These are phyloP conservation scores for Tetratostichococcus sp. DNA, from an alignment of 139 green algal species.

Conservation along the genomic window DNA sequence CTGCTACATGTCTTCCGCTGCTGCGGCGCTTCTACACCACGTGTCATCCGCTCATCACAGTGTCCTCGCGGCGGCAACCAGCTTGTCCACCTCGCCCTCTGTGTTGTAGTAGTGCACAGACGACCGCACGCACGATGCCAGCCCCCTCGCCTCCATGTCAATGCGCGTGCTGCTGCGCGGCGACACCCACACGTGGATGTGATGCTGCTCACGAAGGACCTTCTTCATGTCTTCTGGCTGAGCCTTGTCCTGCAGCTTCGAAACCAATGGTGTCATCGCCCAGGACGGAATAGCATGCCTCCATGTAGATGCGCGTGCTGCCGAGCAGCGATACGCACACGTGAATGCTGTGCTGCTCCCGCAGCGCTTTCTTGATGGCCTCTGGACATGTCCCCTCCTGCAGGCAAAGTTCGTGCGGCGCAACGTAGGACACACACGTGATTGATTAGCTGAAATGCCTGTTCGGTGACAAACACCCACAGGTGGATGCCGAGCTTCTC, in stretches of 20 bases:
- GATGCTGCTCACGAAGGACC: neutral
- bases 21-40: too few species aligned
- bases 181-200: conserved; percentile 49
- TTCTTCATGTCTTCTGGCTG: conserved; percentile 15
- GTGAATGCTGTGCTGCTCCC: conserved; percentile 30
- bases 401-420: too few species aligned
- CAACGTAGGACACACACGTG: too few species aligned
- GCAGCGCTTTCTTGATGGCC: conserved; percentile 8
- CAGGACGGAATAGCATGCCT: too few species aligned
- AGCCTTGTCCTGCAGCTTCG: conserved; percentile 17
- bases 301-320: conserved; percentile 54
- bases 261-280: too few species aligned
- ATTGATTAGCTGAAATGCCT: too few species aligned
- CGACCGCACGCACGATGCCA: conserved; percentile 44
- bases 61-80: conserved; percentile 26
- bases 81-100: conserved; percentile 37
- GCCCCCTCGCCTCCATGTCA: conserved; percentile 42
- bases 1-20: too few species aligned
- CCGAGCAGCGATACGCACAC: conserved; percentile 33
- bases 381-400: conserved; percentile 14
- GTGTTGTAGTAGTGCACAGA: conserved; percentile 70
- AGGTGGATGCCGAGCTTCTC: neutral
- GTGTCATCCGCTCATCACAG: too few species aligned
- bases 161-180: conserved; percentile 33
- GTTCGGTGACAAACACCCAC: too few species aligned